Percentiles rank a stretch among this genome's conserved stretches.
Evolutionary conservation across 2,329 filamentous ascomycete genomes (phyloP).

Genomic region (Fusarium sp.): DNA sequence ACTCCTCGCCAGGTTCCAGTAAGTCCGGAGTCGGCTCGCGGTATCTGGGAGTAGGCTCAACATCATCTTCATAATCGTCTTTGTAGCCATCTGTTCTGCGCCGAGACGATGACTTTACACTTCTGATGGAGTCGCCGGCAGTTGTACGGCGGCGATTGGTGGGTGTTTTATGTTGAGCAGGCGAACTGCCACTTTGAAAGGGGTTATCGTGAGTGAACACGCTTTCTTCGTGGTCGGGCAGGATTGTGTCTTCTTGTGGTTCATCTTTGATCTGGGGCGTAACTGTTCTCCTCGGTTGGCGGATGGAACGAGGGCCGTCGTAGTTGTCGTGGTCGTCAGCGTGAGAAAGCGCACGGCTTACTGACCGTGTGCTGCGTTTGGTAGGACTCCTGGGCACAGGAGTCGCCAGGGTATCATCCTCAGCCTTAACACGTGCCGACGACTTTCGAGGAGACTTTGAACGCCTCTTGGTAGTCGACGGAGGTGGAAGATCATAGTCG

Average conservation of each 20-base stretch:
- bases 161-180: slow-evolving; percentile 61
- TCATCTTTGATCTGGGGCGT: slow-evolving; percentile 66
- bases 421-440: slow-evolving; percentile 61
- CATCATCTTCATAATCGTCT: slow-evolving; percentile 47
- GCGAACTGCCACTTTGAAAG: slow-evolving; percentile 85
- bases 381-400: slow-evolving; percentile 56
- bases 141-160: slow-evolving; percentile 61
- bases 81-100: slow-evolving; percentile 53
- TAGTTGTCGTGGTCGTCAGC: slow-evolving; percentile 58
- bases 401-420: slow-evolving; percentile 57
- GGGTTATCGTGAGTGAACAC: slow-evolving; percentile 92
- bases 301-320: slow-evolving; percentile 52
- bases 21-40: slow-evolving; percentile 48
- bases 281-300: slow-evolving; percentile 61
- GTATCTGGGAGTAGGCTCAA: slow-evolving; percentile 41
- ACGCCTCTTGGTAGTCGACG: slow-evolving; percentile 60
- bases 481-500: slow-evolving; percentile 65
- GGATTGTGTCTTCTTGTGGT: slow-evolving; percentile 49
- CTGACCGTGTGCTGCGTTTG: slow-evolving; percentile 64
- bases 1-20: slow-evolving; percentile 84
- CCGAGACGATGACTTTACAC: slow-evolving; percentile 53
- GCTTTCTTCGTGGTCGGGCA: slow-evolving; percentile 58
- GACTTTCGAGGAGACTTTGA: slow-evolving; percentile 65
- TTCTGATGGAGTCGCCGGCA: slow-evolving; percentile 54
- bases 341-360: slow-evolving; percentile 63